Base-by-base conservation (phyloP, 192 early-diverging fungal genomes). In the Backusella liffmaniae region DNA sequence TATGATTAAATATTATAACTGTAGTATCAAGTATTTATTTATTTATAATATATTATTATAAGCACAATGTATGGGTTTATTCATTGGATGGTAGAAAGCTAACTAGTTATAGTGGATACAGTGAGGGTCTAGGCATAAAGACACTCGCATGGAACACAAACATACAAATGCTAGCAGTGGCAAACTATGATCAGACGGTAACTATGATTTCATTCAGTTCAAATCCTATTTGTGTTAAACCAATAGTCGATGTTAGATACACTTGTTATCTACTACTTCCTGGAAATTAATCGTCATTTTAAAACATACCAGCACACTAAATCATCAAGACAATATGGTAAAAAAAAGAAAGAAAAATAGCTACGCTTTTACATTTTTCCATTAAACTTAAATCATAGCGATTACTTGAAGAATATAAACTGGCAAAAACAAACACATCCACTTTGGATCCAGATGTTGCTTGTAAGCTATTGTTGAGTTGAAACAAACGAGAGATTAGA, bases 151-250 rank as follows among this genome's bases (percentile, higher is more conserved):
- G 96, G 96, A 90, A 91, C 37, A 94, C 92, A 16, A 86, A 86
- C 0, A 84, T 85, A 36, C 92, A 96, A 74, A 86, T 96, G 51
- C 67, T 97, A 16, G 96, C 94, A 5, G 69, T 97, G 41, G 94
- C 93, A n/a, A 90, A 92, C 73, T 97, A 91, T 78, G 96, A 97
- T 77, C 88, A 94, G 80, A 92, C 93, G 84, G 93, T 94, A 67
- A 37, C 66, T 32, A 42, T 26, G 59, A 36, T 4, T 66, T n/a
- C 13, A 37, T 16, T 32, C 13, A 7, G 44, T 39, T 34, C 39
- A 15, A 16, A 51, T 65, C n/a, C 59, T 41, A 73, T 10, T 4
- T 77, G 18, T 49, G 5, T 59, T 36, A 21, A 72, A 56, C 53
- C 51, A 18, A 69, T 67, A 26, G 42, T 62, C 12, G 30, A 32